Percentiles rank a stretch among this genome's conserved stretches.
These are phyloP conservation scores for Ustilago nuda DNA, from an alignment of 1,284 basidiomycete species.

Conservation along the genomic window DNA sequence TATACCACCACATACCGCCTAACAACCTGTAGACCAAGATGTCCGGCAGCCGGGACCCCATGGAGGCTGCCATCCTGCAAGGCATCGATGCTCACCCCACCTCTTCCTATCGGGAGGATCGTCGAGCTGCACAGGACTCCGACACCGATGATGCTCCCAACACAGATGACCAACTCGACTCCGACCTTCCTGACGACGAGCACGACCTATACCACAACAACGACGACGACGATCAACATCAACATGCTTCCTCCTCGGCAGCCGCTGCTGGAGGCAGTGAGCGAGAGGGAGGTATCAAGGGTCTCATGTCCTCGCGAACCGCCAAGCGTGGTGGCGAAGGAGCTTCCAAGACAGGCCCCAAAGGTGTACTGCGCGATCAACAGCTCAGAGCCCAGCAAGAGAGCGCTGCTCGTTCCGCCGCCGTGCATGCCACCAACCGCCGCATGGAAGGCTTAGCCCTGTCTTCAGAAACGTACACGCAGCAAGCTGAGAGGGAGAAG, in stretches of 20 bases:
- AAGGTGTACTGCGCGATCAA: constrained; percentile 57
- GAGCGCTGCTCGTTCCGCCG: constrained; percentile 15
- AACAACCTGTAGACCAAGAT: constrained; percentile 10
- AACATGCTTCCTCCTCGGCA: neutral
- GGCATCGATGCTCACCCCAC: constrained; percentile 36
- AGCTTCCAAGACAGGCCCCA: constrained; percentile 56
- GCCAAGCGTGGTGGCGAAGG: constrained; percentile 31
- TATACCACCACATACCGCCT: neutral
- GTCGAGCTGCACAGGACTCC: constrained; percentile 16
- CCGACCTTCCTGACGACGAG: constrained; percentile 40
- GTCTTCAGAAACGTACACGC: constrained; percentile 40
- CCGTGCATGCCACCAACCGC: constrained; percentile 32
- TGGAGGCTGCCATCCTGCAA: constrained; percentile 51
- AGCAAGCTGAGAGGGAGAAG: constrained; percentile 43
- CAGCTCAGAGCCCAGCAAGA: constrained; percentile 32
- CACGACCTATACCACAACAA: constrained; percentile 24
- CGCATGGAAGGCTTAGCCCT: constrained; percentile 45
- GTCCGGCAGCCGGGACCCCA: constrained; percentile 35
- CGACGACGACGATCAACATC: constrained; percentile 20
- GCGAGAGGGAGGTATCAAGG: constrained; percentile 9
- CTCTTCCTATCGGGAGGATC: constrained; percentile 37
- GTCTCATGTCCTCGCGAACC: constrained; percentile 17
- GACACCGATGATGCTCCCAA: constrained; percentile 30
- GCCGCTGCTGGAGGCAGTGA: neutral
- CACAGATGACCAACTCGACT: constrained; percentile 57